Evolutionary conservation across 768 basidiomycete genomes (phyloP), one percentile per base, ranked within the genome.

Genomic region (Tephrocybe sp.): DNA sequence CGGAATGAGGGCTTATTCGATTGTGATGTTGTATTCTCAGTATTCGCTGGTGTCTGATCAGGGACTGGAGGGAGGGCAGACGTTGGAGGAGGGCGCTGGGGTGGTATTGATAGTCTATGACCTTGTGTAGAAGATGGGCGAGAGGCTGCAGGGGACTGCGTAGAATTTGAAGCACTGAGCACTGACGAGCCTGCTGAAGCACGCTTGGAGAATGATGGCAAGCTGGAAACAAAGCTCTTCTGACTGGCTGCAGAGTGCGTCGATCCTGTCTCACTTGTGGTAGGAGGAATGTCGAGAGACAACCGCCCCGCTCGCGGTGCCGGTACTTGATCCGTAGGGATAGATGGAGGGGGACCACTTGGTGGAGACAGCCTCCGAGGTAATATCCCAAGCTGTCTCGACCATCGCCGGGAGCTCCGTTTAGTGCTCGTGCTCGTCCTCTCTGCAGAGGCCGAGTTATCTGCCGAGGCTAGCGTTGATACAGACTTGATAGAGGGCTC

Each of bases 21-120:
- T 16, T 61, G 50, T 11, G 64, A 42, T 15, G 61, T 52, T n/a
- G 49, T 42, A 8, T 55, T 44, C 22, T 55, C 53, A 19, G 55
- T 54, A 42, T 29, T 29, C 33, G 50, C 64, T 36, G 52, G 60
- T 40, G 44, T 52, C 33, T 55, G 69, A 41, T 61, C 59, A 3
- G 87, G 88, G 6, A 86, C 81, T 41, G 84, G 83, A 12, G 88
- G 87, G 13, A 84, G 78, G 5, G 86, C 84, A 42, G 76, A 76
- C 22, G 77, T 84, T 0, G 89, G 87, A 3, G 84, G 79, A 24
- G 88, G 88, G 12, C 85, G 82, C 23, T 81, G 88, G 3, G 88
- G 81, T 3, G 79, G 86, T 63, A 86, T 77, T 3, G 85, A 88
- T 16, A 69, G 59, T 33, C 88, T 74, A 57, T 83, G 76, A 24